Conservation (phyloP, 768 basidiomycete species). For the Sistotremastrum niveocremeum region DNA sequence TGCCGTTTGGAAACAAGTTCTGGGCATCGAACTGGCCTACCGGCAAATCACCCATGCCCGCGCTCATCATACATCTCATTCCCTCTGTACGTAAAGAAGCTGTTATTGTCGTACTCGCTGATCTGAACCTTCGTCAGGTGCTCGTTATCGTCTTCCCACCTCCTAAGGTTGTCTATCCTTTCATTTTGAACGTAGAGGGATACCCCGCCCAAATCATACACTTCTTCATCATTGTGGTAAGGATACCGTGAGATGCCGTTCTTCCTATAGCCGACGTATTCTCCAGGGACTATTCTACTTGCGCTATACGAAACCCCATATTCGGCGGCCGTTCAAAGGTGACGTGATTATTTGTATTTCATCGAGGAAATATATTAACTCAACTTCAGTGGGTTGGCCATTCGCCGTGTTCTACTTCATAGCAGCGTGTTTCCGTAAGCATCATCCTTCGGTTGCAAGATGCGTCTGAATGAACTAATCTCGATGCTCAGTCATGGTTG, state of each 20-base stretch:
- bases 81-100: constrained; percentile 1
- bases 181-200: constrained; percentile 11
- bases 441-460: background rate
- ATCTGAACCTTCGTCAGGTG: background rate
- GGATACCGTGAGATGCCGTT: background rate
- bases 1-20: constrained; percentile 7
- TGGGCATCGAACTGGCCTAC: constrained; percentile 7
- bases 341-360: background rate
- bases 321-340: constrained; percentile 6
- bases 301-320: constrained; percentile 5
- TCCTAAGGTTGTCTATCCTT: constrained; percentile 7
- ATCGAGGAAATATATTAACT: background rate
- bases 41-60: constrained; percentile 5
- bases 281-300: constrained; percentile 4
- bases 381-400: constrained; percentile 4
- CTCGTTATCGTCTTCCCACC: constrained; percentile 5
- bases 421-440: constrained; percentile 5
- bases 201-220: constrained; percentile 11
- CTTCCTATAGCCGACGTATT: background rate
- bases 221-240: constrained; percentile 5
- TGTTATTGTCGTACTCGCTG: background rate
- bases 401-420: constrained; percentile 9
- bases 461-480: too few relatives aligned
- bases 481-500: constrained; percentile 5
- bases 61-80: constrained; percentile 8